A percentile compares a stretch with the other conserved stretches of the same genome.
Evolutionary conservation across 495 filamentous ascomycete species (phyloP).

Genomic region (Lasiosphaeria miniovina): DNA sequence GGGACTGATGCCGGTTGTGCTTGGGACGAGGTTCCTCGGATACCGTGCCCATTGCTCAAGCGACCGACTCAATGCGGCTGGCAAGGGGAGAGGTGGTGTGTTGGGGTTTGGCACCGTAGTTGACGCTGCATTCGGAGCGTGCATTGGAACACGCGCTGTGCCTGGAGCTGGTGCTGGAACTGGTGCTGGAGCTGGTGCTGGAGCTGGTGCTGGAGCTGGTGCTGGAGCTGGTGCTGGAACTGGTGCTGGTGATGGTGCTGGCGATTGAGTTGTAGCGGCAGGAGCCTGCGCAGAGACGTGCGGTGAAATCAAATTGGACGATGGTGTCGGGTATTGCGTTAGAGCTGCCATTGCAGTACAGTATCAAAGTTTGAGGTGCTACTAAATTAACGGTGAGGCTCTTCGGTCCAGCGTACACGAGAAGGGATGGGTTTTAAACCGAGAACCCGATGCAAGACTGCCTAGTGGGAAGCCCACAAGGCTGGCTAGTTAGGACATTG

Average conservation of each 20-base stretch:
- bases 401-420: background rate
- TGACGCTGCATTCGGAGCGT: background rate
- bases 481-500: background rate
- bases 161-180: background rate
- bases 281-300: too few species aligned
- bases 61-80: background rate
- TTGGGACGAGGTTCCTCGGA: conserved; percentile 8
- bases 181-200: background rate
- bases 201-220: background rate
- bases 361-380: background rate
- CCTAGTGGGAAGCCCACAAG: background rate
- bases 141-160: background rate
- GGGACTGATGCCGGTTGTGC: background rate
- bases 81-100: background rate
- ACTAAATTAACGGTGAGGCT: background rate
- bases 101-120: background rate
- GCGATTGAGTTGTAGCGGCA: too few species aligned
- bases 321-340: background rate
- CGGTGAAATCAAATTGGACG: background rate
- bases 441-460: background rate
- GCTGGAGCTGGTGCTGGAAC: background rate
- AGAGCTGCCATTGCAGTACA: background rate
- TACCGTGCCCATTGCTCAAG: background rate
- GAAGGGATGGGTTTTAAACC: background rate
- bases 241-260: too few species aligned